A percentile compares a stretch with the other conserved stretches of the same genome.
These are phyloP conservation scores for Cystoisospora suis DNA, from an alignment of 169 alveolate species.

Conservation along the genomic window DNA sequence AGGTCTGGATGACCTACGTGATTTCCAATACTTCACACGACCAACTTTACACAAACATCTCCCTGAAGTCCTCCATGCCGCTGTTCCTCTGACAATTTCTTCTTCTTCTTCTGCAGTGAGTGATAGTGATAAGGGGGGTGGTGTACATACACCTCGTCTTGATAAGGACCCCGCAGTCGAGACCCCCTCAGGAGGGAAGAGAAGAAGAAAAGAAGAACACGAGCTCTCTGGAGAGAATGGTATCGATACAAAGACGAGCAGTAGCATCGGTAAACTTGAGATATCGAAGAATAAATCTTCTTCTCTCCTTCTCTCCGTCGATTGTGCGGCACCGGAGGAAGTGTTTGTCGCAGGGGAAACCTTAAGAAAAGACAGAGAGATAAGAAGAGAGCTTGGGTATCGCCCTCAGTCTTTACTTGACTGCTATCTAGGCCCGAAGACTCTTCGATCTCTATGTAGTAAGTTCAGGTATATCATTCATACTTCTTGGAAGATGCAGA, in stretches of 20 bases:
- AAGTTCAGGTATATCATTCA: constrained; percentile 8
- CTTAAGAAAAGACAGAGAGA: neutral
- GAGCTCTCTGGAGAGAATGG: neutral
- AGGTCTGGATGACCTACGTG: constrained; percentile 69
- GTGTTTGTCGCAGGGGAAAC: neutral
- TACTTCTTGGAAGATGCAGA: neutral
- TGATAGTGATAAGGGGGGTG: neutral
- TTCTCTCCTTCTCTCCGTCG: neutral
- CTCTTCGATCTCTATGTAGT: constrained; percentile 11
- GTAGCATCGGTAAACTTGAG: too few species aligned
- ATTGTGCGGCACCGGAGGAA: neutral
- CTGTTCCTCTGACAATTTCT: too few species aligned
- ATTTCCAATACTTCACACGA: constrained; percentile 29
- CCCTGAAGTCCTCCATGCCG: too few species aligned
- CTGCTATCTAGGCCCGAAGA: constrained; percentile 34
- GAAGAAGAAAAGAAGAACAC: neutral
- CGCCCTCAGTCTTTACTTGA: neutral
- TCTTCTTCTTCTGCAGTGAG: neutral
- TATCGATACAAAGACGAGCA: neutral
- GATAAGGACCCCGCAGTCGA: neutral
- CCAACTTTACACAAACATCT: constrained; percentile 11
- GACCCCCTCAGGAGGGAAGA: neutral
- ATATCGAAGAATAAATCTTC: too few species aligned
- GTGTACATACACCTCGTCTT: neutral
- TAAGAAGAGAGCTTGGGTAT: neutral